Percentiles rank a stretch among this genome's conserved stretches.
Evolutionary conservation across 164 flowering plant genomes (phyloP).

Genomic region (Dillenia suffruticosa): DNA sequence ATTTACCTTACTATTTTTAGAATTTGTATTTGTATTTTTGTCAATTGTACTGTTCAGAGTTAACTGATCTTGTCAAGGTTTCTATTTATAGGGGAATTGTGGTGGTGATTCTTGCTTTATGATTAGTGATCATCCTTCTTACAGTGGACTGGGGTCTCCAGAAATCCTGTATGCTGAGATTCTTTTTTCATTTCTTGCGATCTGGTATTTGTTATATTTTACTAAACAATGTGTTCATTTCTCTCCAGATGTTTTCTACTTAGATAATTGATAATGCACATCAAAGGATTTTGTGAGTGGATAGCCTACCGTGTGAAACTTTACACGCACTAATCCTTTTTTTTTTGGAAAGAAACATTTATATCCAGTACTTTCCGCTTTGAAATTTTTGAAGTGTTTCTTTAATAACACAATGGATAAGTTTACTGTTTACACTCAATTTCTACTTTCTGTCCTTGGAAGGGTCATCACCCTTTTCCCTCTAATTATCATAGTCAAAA

Average conservation of each 20-base stretch:
- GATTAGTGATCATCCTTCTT: slow-evolving; percentile 49
- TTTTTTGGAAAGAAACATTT: too few species aligned
- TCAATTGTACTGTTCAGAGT: neutral
- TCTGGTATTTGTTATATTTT: neutral
- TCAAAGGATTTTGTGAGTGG: too few species aligned
- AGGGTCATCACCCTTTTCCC: too few species aligned
- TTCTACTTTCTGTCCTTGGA: too few species aligned
- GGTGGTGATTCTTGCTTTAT: slow-evolving; percentile 65
- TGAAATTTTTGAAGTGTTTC: too few species aligned
- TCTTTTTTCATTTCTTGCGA: neutral
- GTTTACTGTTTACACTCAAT: too few species aligned
- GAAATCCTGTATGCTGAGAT: slow-evolving; percentile 49
- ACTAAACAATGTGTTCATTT: neutral
- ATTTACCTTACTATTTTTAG: neutral
- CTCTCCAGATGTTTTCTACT: neutral
- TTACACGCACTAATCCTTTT: too few species aligned
- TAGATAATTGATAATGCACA: neutral
- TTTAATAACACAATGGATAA: too few species aligned
- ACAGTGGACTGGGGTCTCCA: slow-evolving; percentile 26
- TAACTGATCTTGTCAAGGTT: neutral
- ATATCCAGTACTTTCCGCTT: too few species aligned
- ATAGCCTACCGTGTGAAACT: too few species aligned
- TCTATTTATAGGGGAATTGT: slow-evolving; percentile 43
- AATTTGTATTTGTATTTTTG: neutral
- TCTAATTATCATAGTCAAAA: too few species aligned